Conservation (phyloP, 75 land plant species). For the Pinus albicaulis region DNA sequence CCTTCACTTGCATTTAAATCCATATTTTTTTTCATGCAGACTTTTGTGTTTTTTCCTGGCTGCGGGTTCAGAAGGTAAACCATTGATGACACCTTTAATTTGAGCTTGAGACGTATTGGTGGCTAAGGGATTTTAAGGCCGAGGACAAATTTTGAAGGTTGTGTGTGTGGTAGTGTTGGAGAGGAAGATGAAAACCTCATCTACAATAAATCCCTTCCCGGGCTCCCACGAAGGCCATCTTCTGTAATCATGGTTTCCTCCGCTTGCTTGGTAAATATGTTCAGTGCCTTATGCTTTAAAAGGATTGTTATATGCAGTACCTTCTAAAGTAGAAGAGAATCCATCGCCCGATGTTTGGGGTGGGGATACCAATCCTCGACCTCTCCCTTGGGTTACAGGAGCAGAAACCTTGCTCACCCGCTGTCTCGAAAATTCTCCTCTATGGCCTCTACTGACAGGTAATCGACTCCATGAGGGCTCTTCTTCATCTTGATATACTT, state of each 20-base stretch:
- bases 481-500: neutral
- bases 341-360: neutral
- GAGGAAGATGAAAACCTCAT: no score
- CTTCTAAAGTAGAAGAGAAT: neutral
- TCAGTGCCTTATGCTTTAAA: slow-evolving; percentile 20
- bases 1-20: no score
- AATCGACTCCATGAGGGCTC: neutral
- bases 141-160: no score
- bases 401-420: neutral
- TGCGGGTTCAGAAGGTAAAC: no score
- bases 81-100: no score
- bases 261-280: slow-evolving; percentile 14
- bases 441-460: neutral
- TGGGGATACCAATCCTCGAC: neutral
- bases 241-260: slow-evolving; percentile 3
- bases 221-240: no score
- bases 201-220: no score
- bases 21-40: no score
- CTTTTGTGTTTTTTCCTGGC: no score
- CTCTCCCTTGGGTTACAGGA: neutral
- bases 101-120: no score
- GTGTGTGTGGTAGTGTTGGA: no score
- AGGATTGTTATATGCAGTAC: neutral
- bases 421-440: neutral
- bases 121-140: no score